Base-by-base conservation (phyloP, 208 protist species). In the Trichomonas vaginalis region DNA sequence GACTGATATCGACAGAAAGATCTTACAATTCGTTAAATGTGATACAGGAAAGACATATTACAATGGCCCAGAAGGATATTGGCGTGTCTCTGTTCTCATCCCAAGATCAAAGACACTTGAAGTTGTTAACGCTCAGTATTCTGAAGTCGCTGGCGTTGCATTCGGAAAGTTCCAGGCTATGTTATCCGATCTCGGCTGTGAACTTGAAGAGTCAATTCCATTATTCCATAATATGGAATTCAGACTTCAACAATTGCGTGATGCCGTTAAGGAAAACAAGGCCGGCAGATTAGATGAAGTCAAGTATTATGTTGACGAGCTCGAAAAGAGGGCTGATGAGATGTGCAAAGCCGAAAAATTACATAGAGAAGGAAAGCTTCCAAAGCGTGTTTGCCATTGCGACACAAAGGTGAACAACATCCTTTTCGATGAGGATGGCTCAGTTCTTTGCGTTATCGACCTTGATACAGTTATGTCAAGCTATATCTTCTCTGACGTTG, bases 161-260 rank as follows among this genome's bases (percentile, higher is more conserved):
- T 48, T 88, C 40, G 82, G 82, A 21, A 12, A 88, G 17, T 88
- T 88, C 40, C 39, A 88, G 39, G 8, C 35, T 17, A 88, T 88
- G 82, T 21, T 88, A 0, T 2, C 82, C 27, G 82, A 88, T 23
- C 0, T 88, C 4, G 12, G 40, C 17, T 8, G 4, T 0, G 6
- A 46, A 88, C 40, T 88, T 27, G 82, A 40, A 4, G 82, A 88
- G 39, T 17, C 40, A 45, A 88, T 88, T 47, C 82, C 82, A 47
- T 32, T 47, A 10, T 88, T 88, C 82, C 82, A 88, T 88, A 88
- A 88, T 21, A 88, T 88, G 82, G 82, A 88, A 27, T 88, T 88
- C 82, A 46, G 82, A 12, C 9, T 88, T 9, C 35, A 88, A 23
- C 82, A 88, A 40, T 23, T 88, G 4, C 35, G 82, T 32, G 82